Evolutionary conservation across 495 filamentous ascomycete species (phyloP).

Genomic region (Lophiotrema nucula): DNA sequence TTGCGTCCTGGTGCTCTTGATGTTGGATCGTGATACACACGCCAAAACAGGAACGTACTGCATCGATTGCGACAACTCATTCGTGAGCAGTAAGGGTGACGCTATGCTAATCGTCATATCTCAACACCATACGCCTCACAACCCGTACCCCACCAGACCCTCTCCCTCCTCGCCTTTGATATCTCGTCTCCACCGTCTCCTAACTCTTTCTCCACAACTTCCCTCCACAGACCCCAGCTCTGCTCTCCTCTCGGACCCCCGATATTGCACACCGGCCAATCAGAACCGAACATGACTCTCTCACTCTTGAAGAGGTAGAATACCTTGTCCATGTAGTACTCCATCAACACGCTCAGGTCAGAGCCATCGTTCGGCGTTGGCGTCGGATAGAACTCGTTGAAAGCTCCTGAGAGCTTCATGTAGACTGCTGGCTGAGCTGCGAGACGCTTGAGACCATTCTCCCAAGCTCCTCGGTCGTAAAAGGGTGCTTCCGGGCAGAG

Average conservation of each 20-base stretch:
- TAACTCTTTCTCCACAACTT: constrained; percentile 54
- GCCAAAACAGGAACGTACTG: too few species aligned
- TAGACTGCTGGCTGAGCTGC: constrained; percentile 50
- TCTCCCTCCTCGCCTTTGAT: constrained; percentile 53
- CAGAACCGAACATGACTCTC: constrained; percentile 83
- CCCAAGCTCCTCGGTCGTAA: constrained; percentile 40
- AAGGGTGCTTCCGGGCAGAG: constrained; percentile 44
- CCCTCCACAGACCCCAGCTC: constrained; percentile 56
- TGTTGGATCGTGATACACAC: too few species aligned
- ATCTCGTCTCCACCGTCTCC: constrained; percentile 43
- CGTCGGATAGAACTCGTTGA: constrained; percentile 62
- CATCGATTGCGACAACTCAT: too few species aligned
- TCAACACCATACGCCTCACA: constrained; percentile 37
- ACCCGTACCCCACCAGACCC: constrained; percentile 70
- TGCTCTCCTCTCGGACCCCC: constrained; percentile 53
- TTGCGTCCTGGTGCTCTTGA: not conserved
- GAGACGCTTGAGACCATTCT: constrained; percentile 40
- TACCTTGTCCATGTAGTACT: constrained; percentile 65
- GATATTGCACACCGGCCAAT: constrained; percentile 85
- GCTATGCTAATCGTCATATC: too few species aligned
- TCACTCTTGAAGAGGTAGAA: constrained; percentile 60
- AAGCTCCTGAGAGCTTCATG: constrained; percentile 86
- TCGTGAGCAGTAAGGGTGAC: too few species aligned
- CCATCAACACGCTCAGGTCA: constrained; percentile 44
- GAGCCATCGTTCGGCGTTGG: constrained; percentile 41